These are phyloP conservation scores for Licmophora abbreviata DNA, from an alignment of 108 stramenopile species.

Conservation along the genomic window DNA sequence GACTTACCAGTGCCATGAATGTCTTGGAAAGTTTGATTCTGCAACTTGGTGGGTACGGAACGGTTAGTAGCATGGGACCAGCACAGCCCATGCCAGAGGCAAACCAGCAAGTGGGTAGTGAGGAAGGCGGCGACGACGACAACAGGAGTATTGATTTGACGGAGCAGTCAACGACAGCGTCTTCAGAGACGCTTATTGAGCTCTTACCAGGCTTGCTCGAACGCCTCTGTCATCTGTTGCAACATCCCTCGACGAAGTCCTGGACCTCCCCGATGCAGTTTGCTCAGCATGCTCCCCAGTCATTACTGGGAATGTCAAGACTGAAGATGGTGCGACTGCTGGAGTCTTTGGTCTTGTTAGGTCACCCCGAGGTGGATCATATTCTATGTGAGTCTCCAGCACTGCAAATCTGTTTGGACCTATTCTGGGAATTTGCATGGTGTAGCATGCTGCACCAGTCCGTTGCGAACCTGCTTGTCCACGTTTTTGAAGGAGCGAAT, in stretches of 20 bases:
- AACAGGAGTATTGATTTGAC: conserved; percentile 1
- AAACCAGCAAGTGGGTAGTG: conserved; percentile 11
- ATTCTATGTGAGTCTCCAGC: conserved; percentile 54
- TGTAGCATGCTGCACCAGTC: conserved; percentile 93
- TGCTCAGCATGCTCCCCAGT: conserved; percentile 36
- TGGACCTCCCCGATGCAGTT: conserved; percentile 69
- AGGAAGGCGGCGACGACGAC: conserved; percentile 8
- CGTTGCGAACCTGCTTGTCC: conserved; percentile 86
- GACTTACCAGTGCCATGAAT: conserved; percentile 69
- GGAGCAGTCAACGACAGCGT: conserved; percentile 15
- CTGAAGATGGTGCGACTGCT: conserved; percentile 74
- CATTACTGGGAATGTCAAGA: conserved; percentile 65
- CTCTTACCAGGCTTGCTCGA: conserved; percentile 45
- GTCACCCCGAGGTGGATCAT: conserved; percentile 52
- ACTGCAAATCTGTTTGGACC: conserved; percentile 75
- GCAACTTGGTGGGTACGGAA: conserved; percentile 84
- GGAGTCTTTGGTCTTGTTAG: conserved; percentile 77
- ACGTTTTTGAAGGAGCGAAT: conserved; percentile 81
- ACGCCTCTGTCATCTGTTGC: conserved; percentile 30
- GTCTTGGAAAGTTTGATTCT: conserved; percentile 79
- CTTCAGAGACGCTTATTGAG: conserved; percentile 32
- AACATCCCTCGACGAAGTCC: conserved; percentile 34
- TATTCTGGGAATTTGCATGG: conserved; percentile 93
- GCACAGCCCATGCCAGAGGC: conserved; percentile 3
- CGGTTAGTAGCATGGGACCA: conserved; percentile 37